Percentiles rank a stretch among this genome's conserved stretches.
phyloP scores from a whole-genome alignment of 2,329 filamentous ascomycete species.

The Paecilomyces variotii region DNA sequence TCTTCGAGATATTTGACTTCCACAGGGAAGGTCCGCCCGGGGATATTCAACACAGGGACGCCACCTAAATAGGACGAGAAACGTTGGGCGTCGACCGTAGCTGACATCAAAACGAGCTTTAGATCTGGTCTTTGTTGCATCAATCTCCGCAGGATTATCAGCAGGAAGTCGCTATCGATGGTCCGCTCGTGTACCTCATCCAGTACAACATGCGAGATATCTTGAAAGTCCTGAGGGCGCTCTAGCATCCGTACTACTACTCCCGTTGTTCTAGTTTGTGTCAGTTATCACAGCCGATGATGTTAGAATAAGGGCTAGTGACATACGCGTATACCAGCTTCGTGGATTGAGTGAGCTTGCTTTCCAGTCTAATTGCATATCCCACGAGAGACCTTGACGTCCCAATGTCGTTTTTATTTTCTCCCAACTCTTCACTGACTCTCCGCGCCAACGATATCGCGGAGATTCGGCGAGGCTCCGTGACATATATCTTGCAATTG shows the following conservation, averaged over 20 bases:
- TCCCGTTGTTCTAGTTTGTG: constrained; percentile 47
- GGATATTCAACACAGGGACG: constrained; percentile 82
- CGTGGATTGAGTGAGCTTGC: constrained; percentile 73
- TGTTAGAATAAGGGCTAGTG: constrained; percentile 7
- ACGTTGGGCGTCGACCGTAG: constrained; percentile 84
- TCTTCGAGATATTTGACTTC: constrained; percentile 84
- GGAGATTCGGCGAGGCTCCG: constrained; percentile 89
- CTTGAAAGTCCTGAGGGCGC: constrained; percentile 72
- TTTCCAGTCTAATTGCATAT: constrained; percentile 88
- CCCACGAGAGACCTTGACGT: constrained; percentile 78
- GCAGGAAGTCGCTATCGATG: constrained; percentile 92
- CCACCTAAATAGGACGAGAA: constrained; percentile 84
- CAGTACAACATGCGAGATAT: constrained; percentile 90
- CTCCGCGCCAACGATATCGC: constrained; percentile 88
- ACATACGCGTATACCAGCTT: constrained; percentile 78
- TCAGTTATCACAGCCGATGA: not conserved
- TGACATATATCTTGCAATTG: constrained; percentile 87
- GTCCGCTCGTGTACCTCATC: constrained; percentile 95
- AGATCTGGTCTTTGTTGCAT: constrained; percentile 69
- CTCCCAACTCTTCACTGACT: constrained; percentile 90
- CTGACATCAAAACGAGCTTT: constrained; percentile 94
- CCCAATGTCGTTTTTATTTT: constrained; percentile 72
- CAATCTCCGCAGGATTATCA: constrained; percentile 83
- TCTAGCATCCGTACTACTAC: constrained; percentile 99
- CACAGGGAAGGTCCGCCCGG: constrained; percentile 89